phyloP scores from a whole-genome alignment of 2,329 filamentous ascomycete genomes.

The Cordyceps javanica region DNA sequence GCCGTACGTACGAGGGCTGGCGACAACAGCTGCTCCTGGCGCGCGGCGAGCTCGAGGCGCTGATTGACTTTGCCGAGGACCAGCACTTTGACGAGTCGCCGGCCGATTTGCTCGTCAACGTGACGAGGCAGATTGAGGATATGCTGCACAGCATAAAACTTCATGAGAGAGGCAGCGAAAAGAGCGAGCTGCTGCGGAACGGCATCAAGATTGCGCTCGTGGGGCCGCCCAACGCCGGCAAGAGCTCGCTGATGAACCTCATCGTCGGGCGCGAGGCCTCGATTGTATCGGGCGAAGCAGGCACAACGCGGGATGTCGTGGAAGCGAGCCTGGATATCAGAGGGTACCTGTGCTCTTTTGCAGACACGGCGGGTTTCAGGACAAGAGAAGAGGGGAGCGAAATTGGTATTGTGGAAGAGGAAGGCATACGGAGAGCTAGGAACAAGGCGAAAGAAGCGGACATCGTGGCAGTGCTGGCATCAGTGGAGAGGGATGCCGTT shows the following conservation, averaged over 20 bases:
- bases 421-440: conserved; percentile 84
- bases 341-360: conserved; percentile 88
- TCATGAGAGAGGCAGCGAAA: conserved; percentile 71
- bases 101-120: conserved; percentile 61
- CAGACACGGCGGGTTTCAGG: conserved; percentile 87
- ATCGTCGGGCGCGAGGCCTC: conserved; percentile 89
- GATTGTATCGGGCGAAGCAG: conserved; percentile 88
- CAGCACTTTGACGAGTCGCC: conserved; percentile 94
- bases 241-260: conserved; percentile 87
- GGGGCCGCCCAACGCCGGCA: conserved; percentile 89
- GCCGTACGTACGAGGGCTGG: conserved; percentile 77
- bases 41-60: conserved; percentile 83
- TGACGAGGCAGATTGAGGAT: conserved; percentile 55
- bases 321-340: conserved; percentile 85
- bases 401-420: conserved; percentile 73
- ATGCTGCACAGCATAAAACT: conserved; percentile 58
- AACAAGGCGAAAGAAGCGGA: conserved; percentile 77
- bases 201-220: conserved; percentile 83
- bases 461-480: conserved; percentile 74
- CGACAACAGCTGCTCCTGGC: conserved; percentile 69
- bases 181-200: conserved; percentile 75
- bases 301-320: conserved; percentile 89
- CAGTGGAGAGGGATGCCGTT: conserved; percentile 51
- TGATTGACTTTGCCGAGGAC: conserved; percentile 97
- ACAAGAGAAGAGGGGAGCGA: conserved; percentile 26